phyloP scores from a whole-genome alignment of 2,329 filamentous ascomycete species.

The Fusarium chaquense region DNA sequence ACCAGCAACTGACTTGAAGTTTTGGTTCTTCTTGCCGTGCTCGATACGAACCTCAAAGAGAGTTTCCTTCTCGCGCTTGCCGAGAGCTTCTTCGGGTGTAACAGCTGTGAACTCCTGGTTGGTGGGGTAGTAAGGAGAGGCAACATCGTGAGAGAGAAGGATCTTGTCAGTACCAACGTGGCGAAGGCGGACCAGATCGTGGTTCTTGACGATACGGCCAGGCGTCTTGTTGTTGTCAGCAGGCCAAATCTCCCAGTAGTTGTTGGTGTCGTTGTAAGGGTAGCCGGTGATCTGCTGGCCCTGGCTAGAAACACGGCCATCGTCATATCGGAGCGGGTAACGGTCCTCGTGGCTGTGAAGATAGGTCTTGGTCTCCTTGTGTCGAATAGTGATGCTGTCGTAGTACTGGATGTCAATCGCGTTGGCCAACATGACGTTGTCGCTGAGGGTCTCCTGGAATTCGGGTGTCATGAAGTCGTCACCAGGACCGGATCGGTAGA shows the following conservation, averaged over 20 bases:
- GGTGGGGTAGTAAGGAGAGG: constrained; percentile 94
- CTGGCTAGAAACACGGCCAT: constrained; percentile 96
- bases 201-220: constrained; percentile 79
- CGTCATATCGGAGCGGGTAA: constrained; percentile 96
- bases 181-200: constrained; percentile 86
- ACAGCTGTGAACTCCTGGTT: constrained; percentile 99
- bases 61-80: constrained; percentile 84
- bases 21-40: constrained; percentile 80
- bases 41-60: constrained; percentile 94
- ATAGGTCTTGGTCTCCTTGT: constrained; percentile 98
- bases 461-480: constrained; percentile 99
- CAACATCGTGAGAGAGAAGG: constrained; percentile 94
- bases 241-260: constrained; percentile 95
- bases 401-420: constrained; percentile 90
- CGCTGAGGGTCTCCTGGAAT: constrained; percentile 96
- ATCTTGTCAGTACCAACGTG: constrained; percentile 88
- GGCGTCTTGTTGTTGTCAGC: constrained; percentile 67
- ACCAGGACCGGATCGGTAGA: constrained; percentile 88
- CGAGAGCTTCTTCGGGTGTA: constrained; percentile 76
- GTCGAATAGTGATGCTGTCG: constrained; percentile 85
- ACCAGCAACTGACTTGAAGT: constrained; percentile 90
- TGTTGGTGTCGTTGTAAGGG: constrained; percentile 98
- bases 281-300: constrained; percentile 98
- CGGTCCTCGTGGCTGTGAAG: constrained; percentile 91
- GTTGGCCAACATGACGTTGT: constrained; percentile 92